Percentiles rank a stretch among this genome's conserved stretches.
Conservation (phyloP, 352 stramenopile genomes). For the Globisporangium cystogenes region DNA sequence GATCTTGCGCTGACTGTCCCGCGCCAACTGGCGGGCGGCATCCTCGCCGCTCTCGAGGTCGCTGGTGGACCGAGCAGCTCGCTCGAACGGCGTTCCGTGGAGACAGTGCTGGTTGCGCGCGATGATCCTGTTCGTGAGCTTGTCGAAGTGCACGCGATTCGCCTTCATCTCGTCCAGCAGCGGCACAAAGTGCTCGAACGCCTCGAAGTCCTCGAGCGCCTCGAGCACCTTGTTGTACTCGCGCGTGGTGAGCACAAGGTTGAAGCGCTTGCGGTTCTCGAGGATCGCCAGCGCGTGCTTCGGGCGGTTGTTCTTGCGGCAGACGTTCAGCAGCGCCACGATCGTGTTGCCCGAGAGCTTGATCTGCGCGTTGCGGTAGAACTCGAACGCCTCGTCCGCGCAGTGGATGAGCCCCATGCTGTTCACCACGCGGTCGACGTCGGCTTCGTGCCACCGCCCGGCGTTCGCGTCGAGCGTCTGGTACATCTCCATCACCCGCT, state of each 20-base stretch:
- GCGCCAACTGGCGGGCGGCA: not conserved
- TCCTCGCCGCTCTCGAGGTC: not conserved
- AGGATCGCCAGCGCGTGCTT: constrained; percentile 46
- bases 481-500: constrained; percentile 28
- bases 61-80: not conserved
- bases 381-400: constrained; percentile 48
- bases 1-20: constrained; percentile 7
- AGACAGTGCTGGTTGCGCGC: constrained; percentile 31
- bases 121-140: constrained; percentile 22
- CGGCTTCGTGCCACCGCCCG: constrained; percentile 34
- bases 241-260: constrained; percentile 27
- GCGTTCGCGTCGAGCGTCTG: constrained; percentile 20
- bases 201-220: constrained; percentile 31
- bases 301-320: constrained; percentile 24
- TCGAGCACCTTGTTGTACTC: constrained; percentile 43
- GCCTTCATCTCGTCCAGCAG: constrained; percentile 42
- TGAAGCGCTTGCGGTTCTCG: constrained; percentile 48
- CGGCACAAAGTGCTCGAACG: constrained; percentile 22
- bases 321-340: constrained; percentile 42
- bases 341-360: constrained; percentile 38
- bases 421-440: constrained; percentile 47
- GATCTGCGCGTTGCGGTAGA: constrained; percentile 40
- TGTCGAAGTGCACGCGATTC: constrained; percentile 19
- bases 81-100: constrained; percentile 17
- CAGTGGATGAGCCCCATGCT: constrained; percentile 31